Conservation (phyloP, 2,329 filamentous ascomycete genomes). For the Raffaelea arxii region DNA sequence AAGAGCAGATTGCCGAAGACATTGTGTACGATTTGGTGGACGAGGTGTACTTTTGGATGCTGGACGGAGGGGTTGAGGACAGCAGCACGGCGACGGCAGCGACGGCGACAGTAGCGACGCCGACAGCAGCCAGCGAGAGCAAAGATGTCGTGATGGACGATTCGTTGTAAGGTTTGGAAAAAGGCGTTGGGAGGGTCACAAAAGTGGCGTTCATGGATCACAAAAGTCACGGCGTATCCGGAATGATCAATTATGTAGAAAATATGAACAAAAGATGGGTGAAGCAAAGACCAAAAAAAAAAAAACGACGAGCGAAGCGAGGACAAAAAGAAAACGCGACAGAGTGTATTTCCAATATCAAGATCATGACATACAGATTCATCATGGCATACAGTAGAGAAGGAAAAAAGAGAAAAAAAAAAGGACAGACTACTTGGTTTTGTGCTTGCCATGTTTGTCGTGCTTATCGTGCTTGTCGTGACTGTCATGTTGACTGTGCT, state of each 20-base stretch:
- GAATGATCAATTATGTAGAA: neutral
- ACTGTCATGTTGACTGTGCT: too few relatives aligned
- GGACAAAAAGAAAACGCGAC: too few relatives aligned
- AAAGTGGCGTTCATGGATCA: too few relatives aligned
- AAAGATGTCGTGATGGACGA: conserved; percentile 10
- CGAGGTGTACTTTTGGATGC: conserved; percentile 82
- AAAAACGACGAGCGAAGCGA: too few relatives aligned
- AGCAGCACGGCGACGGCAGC: conserved; percentile 9
- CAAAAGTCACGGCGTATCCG: neutral
- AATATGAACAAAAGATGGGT: too few relatives aligned
- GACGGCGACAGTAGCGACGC: neutral
- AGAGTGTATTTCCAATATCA: too few relatives aligned
- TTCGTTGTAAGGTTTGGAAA: neutral
- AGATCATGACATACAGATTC: too few relatives aligned
- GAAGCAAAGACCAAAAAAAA: too few relatives aligned
- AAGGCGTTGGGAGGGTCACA: too few relatives aligned
- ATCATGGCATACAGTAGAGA: neutral
- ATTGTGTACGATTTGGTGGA: conserved; percentile 88
- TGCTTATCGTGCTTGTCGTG: too few relatives aligned
- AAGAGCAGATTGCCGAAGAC: conserved; percentile 91
- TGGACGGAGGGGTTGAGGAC: conserved; percentile 49
- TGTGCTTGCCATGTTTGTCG: too few relatives aligned
- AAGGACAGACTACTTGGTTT: neutral
- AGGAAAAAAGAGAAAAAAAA: neutral
- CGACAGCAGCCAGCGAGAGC: neutral